Evolutionary conservation across 768 basidiomycete genomes (phyloP), one percentile per base, ranked within the genome.

Genomic region (Sistotremastrum niveocremeum): DNA sequence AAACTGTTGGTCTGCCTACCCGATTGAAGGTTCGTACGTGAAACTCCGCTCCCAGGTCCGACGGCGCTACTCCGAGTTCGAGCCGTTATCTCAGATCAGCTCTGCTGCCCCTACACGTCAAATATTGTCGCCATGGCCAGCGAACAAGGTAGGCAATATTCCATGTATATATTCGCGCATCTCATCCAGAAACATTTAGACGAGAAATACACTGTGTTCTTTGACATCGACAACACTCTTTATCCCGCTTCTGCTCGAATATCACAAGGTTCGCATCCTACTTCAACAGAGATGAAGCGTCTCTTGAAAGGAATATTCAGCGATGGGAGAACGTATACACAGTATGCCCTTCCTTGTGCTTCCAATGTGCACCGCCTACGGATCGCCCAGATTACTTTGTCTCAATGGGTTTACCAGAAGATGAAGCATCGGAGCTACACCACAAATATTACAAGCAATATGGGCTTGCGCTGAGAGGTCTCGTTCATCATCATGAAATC

Each of bases 181-280:
- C 20, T 20, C 20, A 20, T 20, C 20, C 20, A 20, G 20, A 20
- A 20, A 20, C 20, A 20, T 20, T 20, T 20, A 60, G 82, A 84
- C 67, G 69, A 74, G 36, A 74, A 78, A 9, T 61, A 61, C 50
- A 62, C 87, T 42, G 69, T 86, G 43, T 89, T 79, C 74, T 76
- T 90, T 49, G 87, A 89, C 57, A 85, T 90, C 48, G 88, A 90
- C 62, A 89, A 91, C 55, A 88, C 86, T 3, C 70, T 91, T 10
- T 91, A 90, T 60, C 84, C 85, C 6, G 76, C 83, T 1, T 79
- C 73, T 53, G 68, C 77, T 12, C 77, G 71, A 59, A 84, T 90
- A 44, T 77, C 80, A 4, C 75, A 83, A 50, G 20, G 20, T 20
- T 20, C 20, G 20, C 20, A 20, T 20, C 20, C 20, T 20, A 20